Evolutionary conservation across 2,329 filamentous ascomycete species (phyloP).

Genomic region (Bipolaris cookei): DNA sequence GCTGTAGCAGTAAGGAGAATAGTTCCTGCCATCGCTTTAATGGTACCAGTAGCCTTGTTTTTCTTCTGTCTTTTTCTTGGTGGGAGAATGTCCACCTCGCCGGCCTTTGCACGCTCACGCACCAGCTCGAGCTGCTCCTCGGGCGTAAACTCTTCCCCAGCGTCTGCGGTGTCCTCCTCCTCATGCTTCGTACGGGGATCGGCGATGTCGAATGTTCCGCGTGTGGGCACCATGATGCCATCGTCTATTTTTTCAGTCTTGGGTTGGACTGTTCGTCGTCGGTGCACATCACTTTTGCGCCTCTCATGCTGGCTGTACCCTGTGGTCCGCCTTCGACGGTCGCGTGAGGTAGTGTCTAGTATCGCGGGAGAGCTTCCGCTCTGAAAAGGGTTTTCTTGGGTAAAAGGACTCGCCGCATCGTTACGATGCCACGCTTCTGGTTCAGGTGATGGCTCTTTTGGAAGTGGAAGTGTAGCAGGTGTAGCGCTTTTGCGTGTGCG

Average conservation of each 20-base stretch:
- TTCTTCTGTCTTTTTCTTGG: constrained; percentile 40
- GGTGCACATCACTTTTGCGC: constrained; percentile 51
- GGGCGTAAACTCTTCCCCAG: constrained; percentile 91
- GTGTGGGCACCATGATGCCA: constrained; percentile 60
- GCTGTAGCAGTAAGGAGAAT: constrained; percentile 73
- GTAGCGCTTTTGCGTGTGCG: constrained; percentile 50
- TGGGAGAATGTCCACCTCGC: constrained; percentile 59
- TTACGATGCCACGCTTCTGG: constrained; percentile 58
- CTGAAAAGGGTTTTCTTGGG: constrained; percentile 91
- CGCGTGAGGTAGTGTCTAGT: constrained; percentile 47
- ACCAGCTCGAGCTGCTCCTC: constrained; percentile 81
- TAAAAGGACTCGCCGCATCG: constrained; percentile 72
- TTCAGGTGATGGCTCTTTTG: constrained; percentile 53
- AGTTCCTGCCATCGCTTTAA: constrained; percentile 72
- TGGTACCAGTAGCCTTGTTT: constrained; percentile 54
- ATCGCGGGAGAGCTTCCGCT: constrained; percentile 73
- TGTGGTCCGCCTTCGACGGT: constrained; percentile 60
- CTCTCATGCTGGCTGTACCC: constrained; percentile 51
- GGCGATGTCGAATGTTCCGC: constrained; percentile 66
- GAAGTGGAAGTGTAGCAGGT: constrained; percentile 35
- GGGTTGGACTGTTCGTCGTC: constrained; percentile 53
- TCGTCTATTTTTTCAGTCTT: constrained; percentile 58
- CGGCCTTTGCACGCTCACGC: constrained; percentile 67
- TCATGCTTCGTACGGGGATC: constrained; percentile 54
- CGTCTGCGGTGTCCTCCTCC: constrained; percentile 60